These are phyloP conservation scores for Venturia effusa DNA, from an alignment of 2,329 filamentous ascomycete genomes.

Conservation along the genomic window DNA sequence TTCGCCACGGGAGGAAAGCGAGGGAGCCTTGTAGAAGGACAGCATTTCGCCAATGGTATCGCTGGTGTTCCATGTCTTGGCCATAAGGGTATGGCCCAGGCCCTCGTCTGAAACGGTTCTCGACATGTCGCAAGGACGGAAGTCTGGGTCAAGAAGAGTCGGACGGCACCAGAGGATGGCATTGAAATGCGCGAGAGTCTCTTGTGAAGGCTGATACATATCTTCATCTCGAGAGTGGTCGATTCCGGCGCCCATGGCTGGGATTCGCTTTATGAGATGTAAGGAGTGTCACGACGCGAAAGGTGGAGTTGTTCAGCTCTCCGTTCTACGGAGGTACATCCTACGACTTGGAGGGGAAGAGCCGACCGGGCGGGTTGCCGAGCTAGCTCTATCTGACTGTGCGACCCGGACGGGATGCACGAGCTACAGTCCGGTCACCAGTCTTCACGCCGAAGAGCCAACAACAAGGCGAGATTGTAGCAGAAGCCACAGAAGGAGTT, in stretches of 20 bases:
- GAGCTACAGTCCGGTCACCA: too few relatives aligned
- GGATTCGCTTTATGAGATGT: not conserved
- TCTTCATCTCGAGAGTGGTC: not conserved
- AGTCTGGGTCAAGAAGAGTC: slow-evolving; percentile 2
- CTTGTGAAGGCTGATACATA: not conserved
- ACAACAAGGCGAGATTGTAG: too few relatives aligned
- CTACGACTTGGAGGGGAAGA: too few relatives aligned
- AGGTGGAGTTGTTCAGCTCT: too few relatives aligned
- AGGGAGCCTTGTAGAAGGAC: slow-evolving; percentile 8
- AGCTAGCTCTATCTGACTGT: too few relatives aligned
- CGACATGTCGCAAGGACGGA: slow-evolving; percentile 4
- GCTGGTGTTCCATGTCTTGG: slow-evolving; percentile 8
- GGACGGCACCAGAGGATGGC: not conserved
- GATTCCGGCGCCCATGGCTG: not conserved
- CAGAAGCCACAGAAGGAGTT: too few relatives aligned
- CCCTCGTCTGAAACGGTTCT: slow-evolving; percentile 5
- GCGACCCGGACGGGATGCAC: too few relatives aligned
- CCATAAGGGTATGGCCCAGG: slow-evolving; percentile 11
- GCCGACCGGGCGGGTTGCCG: too few relatives aligned
- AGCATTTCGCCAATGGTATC: slow-evolving; percentile 7
- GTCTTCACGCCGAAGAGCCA: too few relatives aligned
- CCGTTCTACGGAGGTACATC: too few relatives aligned
- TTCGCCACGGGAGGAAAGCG: slow-evolving; percentile 2
- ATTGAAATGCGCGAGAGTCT: slow-evolving; percentile 9
- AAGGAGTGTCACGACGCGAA: too few relatives aligned